Conservation (phyloP, 2,329 filamentous ascomycete species). For the Penicillium occitanis region DNA sequence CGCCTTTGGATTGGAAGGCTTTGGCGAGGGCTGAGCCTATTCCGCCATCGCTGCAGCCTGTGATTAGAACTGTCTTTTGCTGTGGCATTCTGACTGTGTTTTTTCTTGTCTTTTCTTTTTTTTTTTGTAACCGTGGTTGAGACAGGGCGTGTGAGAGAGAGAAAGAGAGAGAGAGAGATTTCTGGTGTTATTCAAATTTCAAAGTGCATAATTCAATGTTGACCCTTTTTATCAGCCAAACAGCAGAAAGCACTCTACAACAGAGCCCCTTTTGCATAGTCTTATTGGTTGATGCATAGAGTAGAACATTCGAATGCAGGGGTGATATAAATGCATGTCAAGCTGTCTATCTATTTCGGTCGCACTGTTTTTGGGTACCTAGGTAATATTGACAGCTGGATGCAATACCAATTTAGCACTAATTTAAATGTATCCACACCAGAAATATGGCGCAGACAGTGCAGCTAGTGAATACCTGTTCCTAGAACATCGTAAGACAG, state of each 20-base stretch:
- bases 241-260: too few relatives aligned
- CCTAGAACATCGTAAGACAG: neutral
- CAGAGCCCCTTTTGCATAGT: neutral
- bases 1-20: constrained; percentile 36
- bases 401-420: neutral
- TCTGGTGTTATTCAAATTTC: neutral
- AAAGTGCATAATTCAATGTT: neutral
- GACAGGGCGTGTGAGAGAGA: too few relatives aligned
- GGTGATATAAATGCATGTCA: neutral
- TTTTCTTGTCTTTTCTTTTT: too few relatives aligned
- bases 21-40: constrained; percentile 41
- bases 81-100: neutral
- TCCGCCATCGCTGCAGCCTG: constrained; percentile 42
- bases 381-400: neutral
- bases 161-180: neutral
- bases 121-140: neutral
- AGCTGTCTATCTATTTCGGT: neutral
- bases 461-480: neutral
- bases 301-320: neutral
- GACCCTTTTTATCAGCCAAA: neutral
- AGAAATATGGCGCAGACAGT: neutral
- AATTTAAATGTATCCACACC: neutral
- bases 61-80: constrained; percentile 37
- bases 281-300: neutral
- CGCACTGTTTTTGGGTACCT: too few relatives aligned